A percentile compares a stretch with the other conserved stretches of the same genome.
These are phyloP conservation scores for Yamadazyma epiphylla DNA, from an alignment of 1,139 yeast species.

Conservation along the genomic window DNA sequence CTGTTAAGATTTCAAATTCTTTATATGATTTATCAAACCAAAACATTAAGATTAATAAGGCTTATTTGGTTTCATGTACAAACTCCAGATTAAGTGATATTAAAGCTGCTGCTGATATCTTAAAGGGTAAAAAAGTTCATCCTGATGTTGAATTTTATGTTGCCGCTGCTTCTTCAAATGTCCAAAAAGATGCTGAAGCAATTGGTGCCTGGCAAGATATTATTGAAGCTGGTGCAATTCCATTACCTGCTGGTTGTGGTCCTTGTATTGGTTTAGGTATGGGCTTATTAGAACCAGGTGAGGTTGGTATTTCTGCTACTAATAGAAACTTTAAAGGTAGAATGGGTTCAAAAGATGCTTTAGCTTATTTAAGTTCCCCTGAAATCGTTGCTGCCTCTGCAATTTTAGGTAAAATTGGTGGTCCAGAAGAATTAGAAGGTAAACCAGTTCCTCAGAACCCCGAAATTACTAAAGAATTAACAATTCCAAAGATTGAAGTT, in stretches of 20 bases:
- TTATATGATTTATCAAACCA: slow-evolving; percentile 70
- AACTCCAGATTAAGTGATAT: slow-evolving; percentile 91
- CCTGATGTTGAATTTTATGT: slow-evolving; percentile 90
- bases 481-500: slow-evolving; percentile 26
- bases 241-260: slow-evolving; percentile 98
- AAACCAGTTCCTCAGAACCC: slow-evolving; percentile 41
- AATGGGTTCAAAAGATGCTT: slow-evolving; percentile 96
- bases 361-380: slow-evolving; percentile 95
- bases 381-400: slow-evolving; percentile 99
- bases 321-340: slow-evolving; percentile 98
- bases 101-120: slow-evolving; percentile 87
- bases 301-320: slow-evolving; percentile 97
- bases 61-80: slow-evolving; percentile 96
- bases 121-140: slow-evolving; percentile 77
- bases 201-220: slow-evolving; percentile 90
- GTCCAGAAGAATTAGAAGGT: slow-evolving; percentile 82
- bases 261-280: slow-evolving; percentile 98
- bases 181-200: slow-evolving; percentile 87
- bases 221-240: slow-evolving; percentile 88
- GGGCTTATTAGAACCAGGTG: slow-evolving; percentile 90
- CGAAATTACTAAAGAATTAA: slow-evolving; percentile 48
- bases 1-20: slow-evolving; percentile 85
- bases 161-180: slow-evolving; percentile 94
- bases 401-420: slow-evolving; percentile 85
- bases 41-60: slow-evolving; percentile 80